These are phyloP conservation scores for Epichloe typhina DNA, from an alignment of 2,329 filamentous ascomycete species.

Conservation along the genomic window DNA sequence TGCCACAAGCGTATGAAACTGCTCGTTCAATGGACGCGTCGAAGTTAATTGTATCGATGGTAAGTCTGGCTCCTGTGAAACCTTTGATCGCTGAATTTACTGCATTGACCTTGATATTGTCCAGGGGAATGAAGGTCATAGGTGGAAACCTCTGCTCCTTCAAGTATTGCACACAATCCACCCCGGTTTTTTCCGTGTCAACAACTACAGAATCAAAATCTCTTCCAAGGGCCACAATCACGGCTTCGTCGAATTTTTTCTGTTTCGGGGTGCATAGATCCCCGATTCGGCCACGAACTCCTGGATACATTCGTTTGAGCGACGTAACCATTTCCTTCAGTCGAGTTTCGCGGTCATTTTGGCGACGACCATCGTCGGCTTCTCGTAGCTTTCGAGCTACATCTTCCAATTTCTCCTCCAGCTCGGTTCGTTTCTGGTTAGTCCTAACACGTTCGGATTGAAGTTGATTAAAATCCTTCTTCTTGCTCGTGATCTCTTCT, in stretches of 20 bases:
- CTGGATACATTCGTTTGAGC: conserved; percentile 81
- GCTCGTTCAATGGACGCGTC: conserved; percentile 79
- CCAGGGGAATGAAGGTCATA: conserved; percentile 85
- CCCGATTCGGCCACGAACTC: conserved; percentile 79
- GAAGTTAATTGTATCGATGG: conserved; percentile 93
- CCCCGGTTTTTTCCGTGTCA: conserved; percentile 85
- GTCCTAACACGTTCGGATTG: conserved; percentile 73
- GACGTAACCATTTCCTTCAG: conserved; percentile 74
- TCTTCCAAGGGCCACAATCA: conserved; percentile 80
- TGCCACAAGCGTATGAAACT: conserved; percentile 89
- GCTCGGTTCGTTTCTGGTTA: conserved; percentile 70
- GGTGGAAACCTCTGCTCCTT: conserved; percentile 79
- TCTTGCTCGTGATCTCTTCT: conserved; percentile 72
- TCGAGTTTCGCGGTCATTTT: conserved; percentile 68
- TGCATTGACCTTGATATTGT: conserved; percentile 92
- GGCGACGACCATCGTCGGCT: conserved; percentile 71
- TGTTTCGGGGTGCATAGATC: conserved; percentile 93
- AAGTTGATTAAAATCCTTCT: conserved; percentile 77
- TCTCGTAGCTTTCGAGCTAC: conserved; percentile 70
- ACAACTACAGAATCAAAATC: conserved; percentile 93
- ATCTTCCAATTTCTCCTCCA: conserved; percentile 83
- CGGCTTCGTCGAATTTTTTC: conserved; percentile 89
- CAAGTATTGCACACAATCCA: conserved; percentile 88
- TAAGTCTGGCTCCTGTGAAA: conserved; percentile 71
- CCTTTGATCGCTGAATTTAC: conserved; percentile 86